Base-by-base conservation (phyloP, 805 yeast genomes). In the Suhomyces pyralidae region DNA sequence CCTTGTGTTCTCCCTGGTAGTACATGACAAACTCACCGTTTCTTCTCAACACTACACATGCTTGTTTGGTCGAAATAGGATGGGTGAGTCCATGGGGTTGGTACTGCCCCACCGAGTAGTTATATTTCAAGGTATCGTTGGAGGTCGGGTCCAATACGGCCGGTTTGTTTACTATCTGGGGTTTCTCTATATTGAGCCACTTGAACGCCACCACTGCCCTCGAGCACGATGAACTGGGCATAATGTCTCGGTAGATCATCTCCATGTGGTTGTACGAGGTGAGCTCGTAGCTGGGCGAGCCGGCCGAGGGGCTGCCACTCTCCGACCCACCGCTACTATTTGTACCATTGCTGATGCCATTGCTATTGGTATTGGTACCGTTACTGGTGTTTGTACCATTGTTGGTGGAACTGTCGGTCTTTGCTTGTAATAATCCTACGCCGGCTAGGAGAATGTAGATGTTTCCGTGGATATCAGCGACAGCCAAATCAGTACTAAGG, bases 161-260 rank as follows among this genome's bases (percentile, higher is more conserved):
- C 0, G 88, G 88, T n/a, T 79, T 73, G 53, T 79, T 81, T 14
- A 81, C 70, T 15, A 84, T 76, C 44, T 82, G 80, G 1, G 85
- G 82, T 58, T 90, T 89, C 48, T 87, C 90, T n/a, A 81, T 71
- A 44, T 81, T 82, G 25, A 90, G 75, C 96, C 96, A 90, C 58
- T 81, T 80, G 64, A 86, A 79, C 0, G 85, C 82, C 12, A 81
- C 74, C 19, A 65, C 58, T 7, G 62, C 60, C 2, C 61, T 62
- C 17, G 63, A 50, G 19, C 57, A 49, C 22, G 52, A 32, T 9
- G 54, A 52, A 10, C 49, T 46, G 45, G 58, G 49, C 7, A 62
- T 58, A 4, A 55, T 48, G 56, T 82, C 85, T 5, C 78, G 62
- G 61, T 78, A 80, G 7, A 81, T 75, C 65, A 78, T 64, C 55